Conservation (phyloP, 768 basidiomycete species). For the Trametes coccinea region DNA sequence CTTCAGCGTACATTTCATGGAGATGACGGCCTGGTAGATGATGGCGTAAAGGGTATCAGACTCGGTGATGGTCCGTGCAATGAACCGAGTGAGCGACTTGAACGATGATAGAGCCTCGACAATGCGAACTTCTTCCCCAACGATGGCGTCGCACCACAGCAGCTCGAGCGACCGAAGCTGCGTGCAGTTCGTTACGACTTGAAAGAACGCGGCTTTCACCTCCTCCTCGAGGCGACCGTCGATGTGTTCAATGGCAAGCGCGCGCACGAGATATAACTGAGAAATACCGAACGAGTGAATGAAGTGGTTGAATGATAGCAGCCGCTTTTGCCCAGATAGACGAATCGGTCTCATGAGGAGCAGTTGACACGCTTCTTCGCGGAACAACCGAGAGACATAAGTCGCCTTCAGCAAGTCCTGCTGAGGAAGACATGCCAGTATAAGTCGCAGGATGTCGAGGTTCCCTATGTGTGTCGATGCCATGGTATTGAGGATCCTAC, state of each 20-base stretch:
- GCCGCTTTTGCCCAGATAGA: background rate
- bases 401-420: background rate
- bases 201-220: background rate
- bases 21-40: background rate
- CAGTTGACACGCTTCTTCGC: background rate
- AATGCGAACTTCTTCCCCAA: background rate
- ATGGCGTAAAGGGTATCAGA: background rate
- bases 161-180: background rate
- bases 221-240: background rate
- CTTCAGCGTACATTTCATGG: background rate
- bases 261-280: background rate
- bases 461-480: background rate
- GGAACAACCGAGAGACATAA: background rate
- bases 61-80: background rate
- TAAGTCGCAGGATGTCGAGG: constrained; percentile 2
- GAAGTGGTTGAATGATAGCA: background rate
- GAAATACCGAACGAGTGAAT: background rate
- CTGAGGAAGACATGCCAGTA: background rate
- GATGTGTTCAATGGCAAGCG: background rate
- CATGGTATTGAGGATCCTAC: too few species aligned
- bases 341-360: background rate
- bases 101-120: background rate
- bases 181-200: background rate
- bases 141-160: background rate
- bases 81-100: background rate